Evolutionary conservation across 2,329 filamentous ascomycete species (phyloP).

Genomic region (Sporothrix pseudoabietina): DNA sequence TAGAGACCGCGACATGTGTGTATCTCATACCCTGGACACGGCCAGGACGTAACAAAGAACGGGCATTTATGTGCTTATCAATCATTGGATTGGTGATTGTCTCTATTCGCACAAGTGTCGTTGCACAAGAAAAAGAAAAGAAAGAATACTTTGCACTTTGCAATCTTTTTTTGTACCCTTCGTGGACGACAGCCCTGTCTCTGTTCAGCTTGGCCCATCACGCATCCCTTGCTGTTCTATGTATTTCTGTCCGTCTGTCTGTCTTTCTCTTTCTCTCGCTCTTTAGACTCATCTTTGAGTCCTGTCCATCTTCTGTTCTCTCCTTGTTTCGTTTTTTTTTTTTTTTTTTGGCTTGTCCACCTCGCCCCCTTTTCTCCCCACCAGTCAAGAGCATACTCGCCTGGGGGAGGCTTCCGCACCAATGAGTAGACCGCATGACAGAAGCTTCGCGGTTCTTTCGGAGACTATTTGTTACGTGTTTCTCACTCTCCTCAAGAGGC

Average conservation of each 20-base stretch:
- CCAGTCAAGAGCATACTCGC: not conserved
- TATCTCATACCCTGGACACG: not conserved
- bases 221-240: not conserved
- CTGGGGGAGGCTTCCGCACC: constrained; percentile 2
- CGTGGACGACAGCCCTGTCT: not conserved
- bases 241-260: not conserved
- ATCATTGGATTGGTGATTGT: not conserved
- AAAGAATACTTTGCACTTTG: not conserved
- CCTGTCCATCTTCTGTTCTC: not conserved
- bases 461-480: not conserved
- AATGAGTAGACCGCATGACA: not conserved
- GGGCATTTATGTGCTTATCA: not conserved
- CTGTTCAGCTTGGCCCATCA: constrained; percentile 1
- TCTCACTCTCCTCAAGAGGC: not conserved
- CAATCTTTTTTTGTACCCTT: not conserved
- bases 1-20: not conserved
- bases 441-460: not conserved
- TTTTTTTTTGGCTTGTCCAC: not conserved
- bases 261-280: not conserved
- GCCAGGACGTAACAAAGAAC: not conserved
- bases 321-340: not conserved
- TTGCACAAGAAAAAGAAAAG: constrained; percentile 2
- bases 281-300: not conserved
- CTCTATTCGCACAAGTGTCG: not conserved
- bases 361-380: not conserved